Evolutionary conservation across 208 protist species (phyloP).

Genomic region (Acanthamoeba divionensis): DNA sequence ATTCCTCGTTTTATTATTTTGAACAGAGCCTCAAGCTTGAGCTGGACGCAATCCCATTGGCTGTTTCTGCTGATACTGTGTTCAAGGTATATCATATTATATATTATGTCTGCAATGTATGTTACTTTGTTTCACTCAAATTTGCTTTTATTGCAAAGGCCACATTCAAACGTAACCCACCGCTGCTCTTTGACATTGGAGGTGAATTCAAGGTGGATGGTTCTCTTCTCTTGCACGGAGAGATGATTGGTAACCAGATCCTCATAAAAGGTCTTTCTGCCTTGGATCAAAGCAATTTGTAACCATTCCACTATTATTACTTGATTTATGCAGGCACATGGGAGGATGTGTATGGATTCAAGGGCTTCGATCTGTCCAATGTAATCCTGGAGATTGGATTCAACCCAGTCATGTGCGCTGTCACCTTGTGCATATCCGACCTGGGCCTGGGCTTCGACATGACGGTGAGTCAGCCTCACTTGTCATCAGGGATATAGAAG

Average conservation of each 20-base stretch:
- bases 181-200: not conserved
- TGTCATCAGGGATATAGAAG: not conserved
- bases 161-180: not conserved
- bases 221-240: not conserved
- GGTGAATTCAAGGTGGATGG: not conserved
- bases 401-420: not conserved
- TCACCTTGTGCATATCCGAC: not conserved
- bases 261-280: too few species aligned
- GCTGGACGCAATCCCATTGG: not conserved
- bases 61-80: slow-evolving; percentile 2
- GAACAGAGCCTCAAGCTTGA: not conserved
- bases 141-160: too few species aligned
- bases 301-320: too few species aligned
- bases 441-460: slow-evolving; percentile 19
- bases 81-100: not conserved
- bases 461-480: not conserved
- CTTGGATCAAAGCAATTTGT: too few species aligned
- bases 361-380: not conserved
- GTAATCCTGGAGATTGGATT: slow-evolving; percentile 11
- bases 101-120: not conserved
- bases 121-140: too few species aligned
- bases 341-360: slow-evolving; percentile 6
- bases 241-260: too few species aligned
- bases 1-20: too few species aligned
- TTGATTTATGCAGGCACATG: too few species aligned